A percentile compares a stretch with the other conserved stretches of the same genome.
Conservation (phyloP, 345 rosid species). For the Rubroshorea leprosula region DNA sequence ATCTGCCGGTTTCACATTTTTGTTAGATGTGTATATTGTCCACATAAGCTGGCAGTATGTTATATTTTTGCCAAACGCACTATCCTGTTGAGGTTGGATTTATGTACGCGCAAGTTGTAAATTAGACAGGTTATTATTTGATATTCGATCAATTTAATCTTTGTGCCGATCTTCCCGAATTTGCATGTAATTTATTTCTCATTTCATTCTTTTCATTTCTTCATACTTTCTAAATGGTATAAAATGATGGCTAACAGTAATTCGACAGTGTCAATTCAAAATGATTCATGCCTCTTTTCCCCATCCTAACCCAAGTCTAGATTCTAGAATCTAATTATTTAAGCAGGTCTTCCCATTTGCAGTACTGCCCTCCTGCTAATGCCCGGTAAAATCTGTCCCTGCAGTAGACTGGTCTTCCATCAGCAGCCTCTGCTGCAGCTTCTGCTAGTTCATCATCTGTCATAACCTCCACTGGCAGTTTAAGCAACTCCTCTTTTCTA, state of each 20-base stretch:
- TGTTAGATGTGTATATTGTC: no score
- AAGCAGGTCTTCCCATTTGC: slow-evolving; percentile 91
- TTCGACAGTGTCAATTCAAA: slow-evolving; percentile 2
- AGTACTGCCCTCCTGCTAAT: slow-evolving; percentile 95
- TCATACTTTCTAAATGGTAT: background rate
- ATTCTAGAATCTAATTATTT: slow-evolving; percentile 21
- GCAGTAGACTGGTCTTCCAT: slow-evolving; percentile 95
- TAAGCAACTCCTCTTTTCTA: slow-evolving; percentile 75
- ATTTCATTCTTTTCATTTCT: background rate
- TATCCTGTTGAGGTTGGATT: no score
- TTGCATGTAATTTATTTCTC: background rate
- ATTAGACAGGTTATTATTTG: background rate
- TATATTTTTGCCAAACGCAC: no score
- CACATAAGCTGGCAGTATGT: no score
- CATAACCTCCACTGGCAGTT: slow-evolving; percentile 61
- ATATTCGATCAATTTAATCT: background rate
- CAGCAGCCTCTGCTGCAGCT: slow-evolving; percentile 95
- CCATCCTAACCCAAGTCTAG: background rate
- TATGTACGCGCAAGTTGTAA: no score
- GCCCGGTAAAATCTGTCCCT: slow-evolving; percentile 93
- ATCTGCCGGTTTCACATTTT: no score
- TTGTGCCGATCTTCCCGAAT: background rate
- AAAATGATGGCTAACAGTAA: background rate
- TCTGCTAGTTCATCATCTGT: slow-evolving; percentile 78
- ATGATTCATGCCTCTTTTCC: slow-evolving; percentile 2